phyloP scores from a whole-genome alignment of 1,284 basidiomycete species.

The Ustilago tritici region DNA sequence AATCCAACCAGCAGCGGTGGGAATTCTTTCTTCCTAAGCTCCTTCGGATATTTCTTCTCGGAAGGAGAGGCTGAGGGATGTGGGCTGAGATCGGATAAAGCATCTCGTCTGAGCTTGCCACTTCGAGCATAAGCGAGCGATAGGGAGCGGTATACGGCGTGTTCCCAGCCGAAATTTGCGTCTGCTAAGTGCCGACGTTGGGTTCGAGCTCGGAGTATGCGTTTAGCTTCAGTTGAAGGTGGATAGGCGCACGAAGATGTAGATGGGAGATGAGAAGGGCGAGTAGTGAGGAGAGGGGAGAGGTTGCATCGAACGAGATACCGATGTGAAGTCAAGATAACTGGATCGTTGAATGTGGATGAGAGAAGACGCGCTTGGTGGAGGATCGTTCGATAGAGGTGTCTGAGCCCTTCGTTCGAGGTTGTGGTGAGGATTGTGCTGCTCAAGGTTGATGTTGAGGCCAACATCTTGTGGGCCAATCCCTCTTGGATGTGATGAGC shows the following conservation, averaged over 20 bases:
- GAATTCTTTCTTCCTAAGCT: conserved; percentile 4
- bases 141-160: conserved; percentile 31
- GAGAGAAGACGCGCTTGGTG: conserved; percentile 41
- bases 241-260: not conserved
- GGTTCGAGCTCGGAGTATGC: conserved; percentile 12
- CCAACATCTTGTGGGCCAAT: conserved; percentile 3
- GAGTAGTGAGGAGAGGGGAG: conserved; percentile 26
- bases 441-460: conserved; percentile 21
- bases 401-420: conserved; percentile 24
- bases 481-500: not conserved
- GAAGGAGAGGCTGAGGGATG: not conserved
- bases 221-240: conserved; percentile 12
- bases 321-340: conserved; percentile 34
- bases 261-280: not conserved
- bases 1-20: conserved; percentile 16
- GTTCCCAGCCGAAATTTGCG: conserved; percentile 45
- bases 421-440: conserved; percentile 3
- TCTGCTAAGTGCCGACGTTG: conserved; percentile 46
- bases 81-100: conserved; percentile 25
- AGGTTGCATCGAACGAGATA: conserved; percentile 40
- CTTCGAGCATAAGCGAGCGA: conserved; percentile 32
- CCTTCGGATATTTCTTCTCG: not conserved
- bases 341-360: conserved; percentile 24
- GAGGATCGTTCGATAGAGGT: conserved; percentile 41
- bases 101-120: conserved; percentile 40